A percentile compares a stretch with the other conserved stretches of the same genome.
Conservation (phyloP, 2,329 filamentous ascomycete species). For the Epichloe festucae region DNA sequence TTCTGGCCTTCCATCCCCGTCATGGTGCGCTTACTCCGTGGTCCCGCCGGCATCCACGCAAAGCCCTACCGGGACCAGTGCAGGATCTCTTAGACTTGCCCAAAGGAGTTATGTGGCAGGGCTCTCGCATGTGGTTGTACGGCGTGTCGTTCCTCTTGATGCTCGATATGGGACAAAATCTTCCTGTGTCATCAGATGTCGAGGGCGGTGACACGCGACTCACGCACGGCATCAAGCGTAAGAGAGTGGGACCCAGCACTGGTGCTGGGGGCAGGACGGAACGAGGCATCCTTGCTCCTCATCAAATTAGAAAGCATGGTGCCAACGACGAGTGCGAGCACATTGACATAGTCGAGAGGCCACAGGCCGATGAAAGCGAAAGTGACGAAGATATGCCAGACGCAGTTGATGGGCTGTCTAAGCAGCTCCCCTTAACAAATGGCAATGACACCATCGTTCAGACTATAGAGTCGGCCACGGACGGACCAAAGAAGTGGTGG, state of each 20-base stretch:
- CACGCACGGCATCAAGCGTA: constrained; percentile 36
- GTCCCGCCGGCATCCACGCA: constrained; percentile 72
- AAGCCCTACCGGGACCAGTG: constrained; percentile 61
- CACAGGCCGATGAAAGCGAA: constrained; percentile 20
- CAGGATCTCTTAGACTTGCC: constrained; percentile 62
- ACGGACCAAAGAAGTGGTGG: constrained; percentile 44
- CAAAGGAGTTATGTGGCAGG: constrained; percentile 77
- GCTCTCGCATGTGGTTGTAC: constrained; percentile 71
- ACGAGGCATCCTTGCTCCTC: constrained; percentile 30
- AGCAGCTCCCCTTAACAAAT: constrained; percentile 18
- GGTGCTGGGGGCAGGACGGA: constrained; percentile 43
- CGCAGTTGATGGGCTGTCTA: constrained; percentile 20
- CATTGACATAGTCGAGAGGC: constrained; percentile 25
- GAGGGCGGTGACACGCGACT: constrained; percentile 16
- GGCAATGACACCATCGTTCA: constrained; percentile 8
- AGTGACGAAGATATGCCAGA: constrained; percentile 26
- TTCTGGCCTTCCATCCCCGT: constrained; percentile 71
- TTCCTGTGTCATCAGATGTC: constrained; percentile 25
- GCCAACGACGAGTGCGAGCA: constrained; percentile 29
- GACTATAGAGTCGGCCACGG: constrained; percentile 9
- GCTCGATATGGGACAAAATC: constrained; percentile 69
- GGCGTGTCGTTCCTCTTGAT: constrained; percentile 80
- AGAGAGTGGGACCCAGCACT: constrained; percentile 33
- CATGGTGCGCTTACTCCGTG: constrained; percentile 68
- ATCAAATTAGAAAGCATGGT: constrained; percentile 27